Conservation (phyloP, 768 basidiomycete species). For the Nidularia pulvinata region DNA sequence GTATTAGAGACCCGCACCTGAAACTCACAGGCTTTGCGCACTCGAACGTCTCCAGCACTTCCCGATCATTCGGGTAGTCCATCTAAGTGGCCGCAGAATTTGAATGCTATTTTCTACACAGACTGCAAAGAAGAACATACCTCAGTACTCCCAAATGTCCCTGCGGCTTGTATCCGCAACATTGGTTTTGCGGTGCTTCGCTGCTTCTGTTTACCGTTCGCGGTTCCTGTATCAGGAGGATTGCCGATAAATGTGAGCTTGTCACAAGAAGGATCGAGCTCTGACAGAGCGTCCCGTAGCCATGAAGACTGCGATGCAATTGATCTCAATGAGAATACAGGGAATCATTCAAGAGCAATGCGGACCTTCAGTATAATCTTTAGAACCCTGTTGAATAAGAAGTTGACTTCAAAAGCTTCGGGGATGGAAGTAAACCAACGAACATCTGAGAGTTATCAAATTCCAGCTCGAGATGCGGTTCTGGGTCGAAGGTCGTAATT, state of each 20-base stretch:
- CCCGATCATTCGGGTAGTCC: slow-evolving; percentile 94
- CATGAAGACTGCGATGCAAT: slow-evolving; percentile 67
- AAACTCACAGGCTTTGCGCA: slow-evolving; percentile 68
- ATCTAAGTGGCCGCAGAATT: slow-evolving; percentile 57
- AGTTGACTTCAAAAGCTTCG: not conserved
- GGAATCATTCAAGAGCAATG: not conserved
- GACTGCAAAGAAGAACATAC: slow-evolving; percentile 29
- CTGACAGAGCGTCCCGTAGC: slow-evolving; percentile 91
- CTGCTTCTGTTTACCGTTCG: slow-evolving; percentile 13
- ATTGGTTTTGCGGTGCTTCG: slow-evolving; percentile 48
- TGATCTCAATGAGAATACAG: not conserved
- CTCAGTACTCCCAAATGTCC: slow-evolving; percentile 86
- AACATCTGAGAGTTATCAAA: slow-evolving; percentile 72
- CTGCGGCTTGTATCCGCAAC: slow-evolving; percentile 79
- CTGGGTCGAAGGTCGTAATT: slow-evolving; percentile 83
- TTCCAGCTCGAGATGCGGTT: slow-evolving; percentile 76
- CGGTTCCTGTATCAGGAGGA: slow-evolving; percentile 39
- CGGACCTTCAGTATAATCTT: slow-evolving; percentile 84
- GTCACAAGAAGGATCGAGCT: slow-evolving; percentile 87
- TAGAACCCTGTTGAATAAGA: slow-evolving; percentile 57
- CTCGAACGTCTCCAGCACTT: slow-evolving; percentile 90
- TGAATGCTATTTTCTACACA: not conserved
- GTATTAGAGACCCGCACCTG: slow-evolving; percentile 48
- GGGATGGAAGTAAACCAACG: slow-evolving; percentile 10
- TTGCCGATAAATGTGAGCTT: slow-evolving; percentile 83